A percentile compares a stretch with the other conserved stretches of the same genome.
These are phyloP conservation scores for Nasturtium officinale DNA, from an alignment of 345 rosid genomes.

Conservation along the genomic window DNA sequence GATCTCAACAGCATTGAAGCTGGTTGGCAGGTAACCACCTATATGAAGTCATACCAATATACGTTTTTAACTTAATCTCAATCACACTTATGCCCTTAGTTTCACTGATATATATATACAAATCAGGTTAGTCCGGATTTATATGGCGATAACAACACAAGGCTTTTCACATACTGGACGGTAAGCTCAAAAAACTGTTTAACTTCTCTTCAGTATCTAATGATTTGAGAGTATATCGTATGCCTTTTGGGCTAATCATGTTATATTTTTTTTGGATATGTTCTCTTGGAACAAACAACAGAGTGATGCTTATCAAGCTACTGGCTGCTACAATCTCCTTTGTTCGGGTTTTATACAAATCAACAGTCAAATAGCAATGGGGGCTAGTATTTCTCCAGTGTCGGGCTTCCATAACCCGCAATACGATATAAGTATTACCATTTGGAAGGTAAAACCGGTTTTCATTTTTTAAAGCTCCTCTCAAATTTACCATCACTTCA, in stretches of 20 bases:
- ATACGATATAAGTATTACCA: slow-evolving; percentile 66
- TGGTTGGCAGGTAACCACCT: slow-evolving; percentile 64
- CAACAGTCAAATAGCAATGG: slow-evolving; percentile 78
- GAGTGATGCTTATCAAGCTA: slow-evolving; percentile 80
- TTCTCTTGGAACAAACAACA: slow-evolving; percentile 31
- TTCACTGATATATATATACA: slow-evolving; percentile 7
- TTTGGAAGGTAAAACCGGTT: slow-evolving; percentile 63
- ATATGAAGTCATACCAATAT: background rate
- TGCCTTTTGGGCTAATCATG: background rate
- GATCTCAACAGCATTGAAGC: slow-evolving; percentile 79
- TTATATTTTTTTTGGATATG: background rate
- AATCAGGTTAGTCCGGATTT: slow-evolving; percentile 73
- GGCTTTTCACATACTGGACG: slow-evolving; percentile 83
- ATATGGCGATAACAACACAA: slow-evolving; percentile 72
- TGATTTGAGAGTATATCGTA: background rate
- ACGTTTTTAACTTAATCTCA: background rate
- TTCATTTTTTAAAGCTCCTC: background rate
- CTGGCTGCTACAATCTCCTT: slow-evolving; percentile 80
- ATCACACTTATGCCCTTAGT: background rate
- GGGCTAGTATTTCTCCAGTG: slow-evolving; percentile 74
- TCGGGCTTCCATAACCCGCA: slow-evolving; percentile 57
- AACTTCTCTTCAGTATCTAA: background rate
- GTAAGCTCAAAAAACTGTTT: slow-evolving; percentile 43
- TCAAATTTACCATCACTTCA: too few relatives aligned
- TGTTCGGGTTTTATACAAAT: slow-evolving; percentile 78